Base-by-base conservation (phyloP, 257 asterid genomes). In the Ajuga chamaepitys region DNA sequence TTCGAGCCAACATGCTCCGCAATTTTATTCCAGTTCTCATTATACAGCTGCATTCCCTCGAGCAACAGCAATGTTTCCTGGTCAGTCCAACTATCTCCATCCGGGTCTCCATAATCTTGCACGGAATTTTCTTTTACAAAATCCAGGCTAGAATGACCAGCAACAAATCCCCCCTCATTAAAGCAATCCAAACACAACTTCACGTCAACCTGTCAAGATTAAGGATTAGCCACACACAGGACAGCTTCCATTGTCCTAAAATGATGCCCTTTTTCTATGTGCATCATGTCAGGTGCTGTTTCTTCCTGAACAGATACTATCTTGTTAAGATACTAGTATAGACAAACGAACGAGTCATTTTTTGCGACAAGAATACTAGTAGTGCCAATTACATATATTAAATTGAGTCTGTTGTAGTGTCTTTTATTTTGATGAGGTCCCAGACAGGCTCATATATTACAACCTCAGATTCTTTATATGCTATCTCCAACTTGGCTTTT, bases 1-100 rank as follows among this genome's bases (percentile, higher is more conserved):
- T 91, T 91, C 21, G 98, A 74, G 51, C 95, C 96, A n/a, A 93
- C 97, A 55, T 89, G 97, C 70, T 84, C 95, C 2, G 96, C 94
- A 69, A 93, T 77, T 80, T 81, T 86, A 74, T 80, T 81, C 98
- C 98, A 93, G 80, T 86, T 89, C 66, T 93, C 97, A 55, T 81
- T 79, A 67, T 82, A 74, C 30, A 78, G 81, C 75, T 87, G 95
- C 87, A 89, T 82, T 48, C 96, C 99, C 78, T 93, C 96, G 3
- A 93, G 95, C 65, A 93, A 92, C 64, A 87, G 74, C 37, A 89
- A 71, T 0, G 95, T 93, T 83, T 93, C 99, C 77, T 88, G 94
- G 76, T 89, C 95, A 67, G 80, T 83, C 99, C 99, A 93, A 75
- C 79, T 83, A 71, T 86, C 95, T 66, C 89, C 96, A 73, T 87